phyloP scores from a whole-genome alignment of 1,284 basidiomycete genomes.

The Ceratobasidium papillatum region DNA sequence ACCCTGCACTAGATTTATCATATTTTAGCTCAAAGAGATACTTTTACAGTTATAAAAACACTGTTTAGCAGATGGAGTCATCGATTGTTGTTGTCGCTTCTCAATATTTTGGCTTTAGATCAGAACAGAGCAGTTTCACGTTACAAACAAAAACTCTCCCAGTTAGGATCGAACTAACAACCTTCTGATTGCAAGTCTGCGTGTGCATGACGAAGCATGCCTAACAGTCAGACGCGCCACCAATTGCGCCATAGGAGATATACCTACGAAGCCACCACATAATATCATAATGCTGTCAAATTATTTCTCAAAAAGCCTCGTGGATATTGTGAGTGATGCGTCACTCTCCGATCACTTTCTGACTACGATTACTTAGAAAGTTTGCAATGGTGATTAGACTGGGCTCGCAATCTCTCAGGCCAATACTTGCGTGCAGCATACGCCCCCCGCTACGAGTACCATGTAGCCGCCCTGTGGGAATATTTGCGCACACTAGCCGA shows the following conservation, averaged over 20 bases:
- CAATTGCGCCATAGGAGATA: constrained; percentile 30
- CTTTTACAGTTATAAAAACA: too few species aligned
- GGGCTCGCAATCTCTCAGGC: neutral
- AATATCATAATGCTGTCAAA: neutral
- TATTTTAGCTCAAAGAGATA: too few species aligned
- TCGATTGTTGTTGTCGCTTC: too few species aligned
- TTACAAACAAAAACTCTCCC: constrained; percentile 9
- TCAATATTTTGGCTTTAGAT: too few species aligned
- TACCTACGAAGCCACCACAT: neutral
- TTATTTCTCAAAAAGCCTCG: neutral
- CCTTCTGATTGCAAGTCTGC: constrained; percentile 6
- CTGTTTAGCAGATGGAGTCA: too few species aligned
- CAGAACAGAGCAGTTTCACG: too few species aligned
- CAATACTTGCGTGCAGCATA: neutral
- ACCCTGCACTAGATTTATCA: too few species aligned
- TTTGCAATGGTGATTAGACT: constrained; percentile 3
- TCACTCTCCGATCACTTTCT: neutral
- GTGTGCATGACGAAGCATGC: constrained; percentile 3
- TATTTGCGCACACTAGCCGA: neutral
- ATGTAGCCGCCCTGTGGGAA: neutral
- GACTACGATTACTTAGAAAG: neutral
- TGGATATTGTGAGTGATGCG: neutral
- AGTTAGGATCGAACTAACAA: constrained; percentile 31
- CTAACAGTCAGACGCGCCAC: constrained; percentile 36
- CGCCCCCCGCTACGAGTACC: neutral